A percentile compares a stretch with the other conserved stretches of the same genome.
Conservation (phyloP, 768 basidiomycete genomes). For the Collybia sordida region DNA sequence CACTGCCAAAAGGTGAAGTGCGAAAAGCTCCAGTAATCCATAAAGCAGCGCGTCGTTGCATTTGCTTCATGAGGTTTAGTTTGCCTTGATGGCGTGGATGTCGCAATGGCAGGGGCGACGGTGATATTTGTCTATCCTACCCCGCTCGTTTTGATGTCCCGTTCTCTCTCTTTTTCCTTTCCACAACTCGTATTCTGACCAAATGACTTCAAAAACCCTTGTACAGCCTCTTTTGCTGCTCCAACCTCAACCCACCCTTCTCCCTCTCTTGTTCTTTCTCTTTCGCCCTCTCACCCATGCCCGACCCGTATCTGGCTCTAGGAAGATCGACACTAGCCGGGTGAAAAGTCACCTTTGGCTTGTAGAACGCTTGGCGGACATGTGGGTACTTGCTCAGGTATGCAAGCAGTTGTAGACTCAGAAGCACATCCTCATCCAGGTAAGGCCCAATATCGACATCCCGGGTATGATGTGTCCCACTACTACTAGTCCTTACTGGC, state of each 20-base stretch:
- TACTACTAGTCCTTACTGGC: not conserved
- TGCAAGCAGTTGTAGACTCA: too few relatives aligned
- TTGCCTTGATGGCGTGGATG: too few relatives aligned
- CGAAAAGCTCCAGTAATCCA: too few relatives aligned
- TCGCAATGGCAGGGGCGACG: too few relatives aligned
- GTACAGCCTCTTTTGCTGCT: too few relatives aligned
- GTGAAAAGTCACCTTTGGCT: slow-evolving; percentile 79
- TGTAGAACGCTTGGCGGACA: slow-evolving; percentile 94
- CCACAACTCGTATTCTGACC: slow-evolving; percentile 37
- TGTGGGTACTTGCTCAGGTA: slow-evolving; percentile 99
- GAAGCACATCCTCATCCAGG: slow-evolving; percentile 94
- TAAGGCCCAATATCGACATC: slow-evolving; percentile 58
- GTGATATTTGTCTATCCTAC: too few relatives aligned
- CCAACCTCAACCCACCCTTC: not conserved
- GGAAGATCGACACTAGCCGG: slow-evolving; percentile 58
- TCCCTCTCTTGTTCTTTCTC: slow-evolving; percentile 23
- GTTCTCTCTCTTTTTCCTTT: slow-evolving; percentile 1
- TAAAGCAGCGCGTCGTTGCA: too few relatives aligned
- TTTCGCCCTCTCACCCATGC: slow-evolving; percentile 25
- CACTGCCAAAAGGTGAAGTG: too few relatives aligned
- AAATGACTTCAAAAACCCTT: slow-evolving; percentile 36
- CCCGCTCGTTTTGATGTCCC: slow-evolving; percentile 2
- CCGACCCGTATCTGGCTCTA: slow-evolving; percentile 24
- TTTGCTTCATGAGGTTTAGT: too few relatives aligned
- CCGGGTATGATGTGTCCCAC: not conserved